Conservation (phyloP, 2,329 filamentous ascomycete species). For the Colletotrichum phormii region DNA sequence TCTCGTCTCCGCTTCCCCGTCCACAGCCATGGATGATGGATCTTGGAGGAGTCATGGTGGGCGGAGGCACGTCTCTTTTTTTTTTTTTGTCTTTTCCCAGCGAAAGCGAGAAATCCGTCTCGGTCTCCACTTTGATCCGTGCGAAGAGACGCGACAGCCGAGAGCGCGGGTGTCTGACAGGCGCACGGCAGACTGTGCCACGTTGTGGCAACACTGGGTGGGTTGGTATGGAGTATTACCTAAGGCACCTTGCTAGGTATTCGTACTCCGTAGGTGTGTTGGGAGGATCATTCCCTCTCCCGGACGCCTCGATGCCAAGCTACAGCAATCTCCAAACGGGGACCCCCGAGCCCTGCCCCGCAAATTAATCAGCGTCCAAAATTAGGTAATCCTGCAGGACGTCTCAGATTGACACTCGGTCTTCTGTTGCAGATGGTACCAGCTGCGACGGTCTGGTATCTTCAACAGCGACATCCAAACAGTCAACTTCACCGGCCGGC, state of each 20-base stretch:
- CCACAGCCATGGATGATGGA: no score
- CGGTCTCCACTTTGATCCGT: slow-evolving; percentile 4
- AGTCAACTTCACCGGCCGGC: slow-evolving; percentile 28
- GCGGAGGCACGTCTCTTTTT: no score
- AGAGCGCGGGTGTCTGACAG: background rate
- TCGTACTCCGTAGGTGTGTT: no score
- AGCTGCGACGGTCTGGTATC: background rate
- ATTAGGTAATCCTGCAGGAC: slow-evolving; percentile 22
- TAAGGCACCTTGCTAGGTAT: no score
- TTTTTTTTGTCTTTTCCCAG: background rate
- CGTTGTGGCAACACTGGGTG: background rate
- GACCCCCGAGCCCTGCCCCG: background rate
- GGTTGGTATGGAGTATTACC: no score
- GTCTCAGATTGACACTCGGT: background rate
- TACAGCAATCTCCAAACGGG: background rate
- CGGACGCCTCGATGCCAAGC: background rate
- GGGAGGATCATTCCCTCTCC: background rate
- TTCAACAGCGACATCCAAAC: background rate
- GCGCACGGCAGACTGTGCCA: slow-evolving; percentile 12
- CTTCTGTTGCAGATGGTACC: background rate
- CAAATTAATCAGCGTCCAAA: slow-evolving; percentile 8
- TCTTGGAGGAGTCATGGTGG: no score
- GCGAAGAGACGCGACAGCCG: slow-evolving; percentile 26
- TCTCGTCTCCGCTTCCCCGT: slow-evolving; percentile 8
- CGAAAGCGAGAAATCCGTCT: background rate